Evolutionary conservation across 805 yeast genomes (phyloP).

Genomic region (Phaffomyces antillensis): DNA sequence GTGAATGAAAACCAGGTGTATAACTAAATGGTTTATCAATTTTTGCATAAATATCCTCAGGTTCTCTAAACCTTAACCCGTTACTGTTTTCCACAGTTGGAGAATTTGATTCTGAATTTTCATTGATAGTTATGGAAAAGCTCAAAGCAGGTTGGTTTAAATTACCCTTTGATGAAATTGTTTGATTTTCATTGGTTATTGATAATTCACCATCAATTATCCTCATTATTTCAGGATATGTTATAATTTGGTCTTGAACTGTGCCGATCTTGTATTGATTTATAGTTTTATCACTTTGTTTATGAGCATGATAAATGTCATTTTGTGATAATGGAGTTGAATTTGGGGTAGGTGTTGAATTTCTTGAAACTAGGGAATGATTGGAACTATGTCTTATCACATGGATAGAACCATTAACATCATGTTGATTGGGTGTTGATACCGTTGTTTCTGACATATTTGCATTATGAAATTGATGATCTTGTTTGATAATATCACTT

Average conservation of each 20-base stretch:
- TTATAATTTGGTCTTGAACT: conserved; percentile 30
- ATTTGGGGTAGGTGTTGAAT: conserved; percentile 17
- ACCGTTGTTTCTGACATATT: conserved; percentile 7
- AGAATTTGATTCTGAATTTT: conserved; percentile 7
- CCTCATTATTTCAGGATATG: conserved; percentile 54
- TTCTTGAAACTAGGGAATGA: conserved; percentile 4
- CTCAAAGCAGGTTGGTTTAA: conserved; percentile 12
- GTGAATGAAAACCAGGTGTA: conserved; percentile 83
- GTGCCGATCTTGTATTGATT: conserved; percentile 66
- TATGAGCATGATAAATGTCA: conserved; percentile 25
- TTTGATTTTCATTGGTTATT: background rate
- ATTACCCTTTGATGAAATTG: background rate
- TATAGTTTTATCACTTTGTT: conserved; percentile 48
- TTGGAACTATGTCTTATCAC: conserved; percentile 6
- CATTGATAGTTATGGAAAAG: conserved; percentile 24
- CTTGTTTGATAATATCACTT: conserved; percentile 51
- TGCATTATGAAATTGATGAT: conserved; percentile 10
- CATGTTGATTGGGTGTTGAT: conserved; percentile 9
- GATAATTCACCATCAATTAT: conserved; percentile 14
- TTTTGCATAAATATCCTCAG: conserved; percentile 72
- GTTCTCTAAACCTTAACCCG: conserved; percentile 48
- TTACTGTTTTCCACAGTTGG: conserved; percentile 13
- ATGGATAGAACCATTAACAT: background rate
- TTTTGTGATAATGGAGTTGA: conserved; percentile 7
- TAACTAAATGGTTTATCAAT: conserved; percentile 77